Conservation (phyloP, 441 rosid species). For the Populus tomentosa region DNA sequence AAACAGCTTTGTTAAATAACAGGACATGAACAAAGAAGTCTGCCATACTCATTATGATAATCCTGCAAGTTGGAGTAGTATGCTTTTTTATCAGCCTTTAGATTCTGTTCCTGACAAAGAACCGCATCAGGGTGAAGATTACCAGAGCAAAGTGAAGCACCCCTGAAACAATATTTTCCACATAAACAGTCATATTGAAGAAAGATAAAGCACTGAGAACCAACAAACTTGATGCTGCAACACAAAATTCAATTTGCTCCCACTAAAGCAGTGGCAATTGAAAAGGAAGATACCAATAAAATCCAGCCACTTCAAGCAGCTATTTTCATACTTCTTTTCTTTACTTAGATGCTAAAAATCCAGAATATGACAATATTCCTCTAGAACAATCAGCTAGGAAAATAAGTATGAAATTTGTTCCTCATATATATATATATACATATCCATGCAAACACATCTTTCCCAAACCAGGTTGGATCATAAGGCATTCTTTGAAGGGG, state of each 20-base stretch:
- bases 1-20: not conserved
- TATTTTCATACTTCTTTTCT: not conserved
- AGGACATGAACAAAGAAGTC: not conserved
- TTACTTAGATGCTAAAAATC: not conserved
- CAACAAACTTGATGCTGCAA: not conserved
- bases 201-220: not conserved
- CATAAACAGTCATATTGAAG: constrained; percentile 6
- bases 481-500: not conserved
- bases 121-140: constrained; percentile 80
- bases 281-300: constrained; percentile 1
- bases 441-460: not conserved
- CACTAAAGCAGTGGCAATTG: not conserved
- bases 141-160: constrained; percentile 65
- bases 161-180: constrained; percentile 59
- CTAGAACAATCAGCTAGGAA: not conserved
- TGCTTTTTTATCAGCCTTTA: constrained; percentile 48
- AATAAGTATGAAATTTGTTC: not conserved
- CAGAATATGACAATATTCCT: not conserved
- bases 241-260: not conserved
- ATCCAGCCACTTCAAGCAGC: not conserved
- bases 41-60: constrained; percentile 78
- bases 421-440: not conserved
- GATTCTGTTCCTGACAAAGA: constrained; percentile 39
- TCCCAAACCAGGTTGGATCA: not conserved
- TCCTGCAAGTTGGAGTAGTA: constrained; percentile 60